Evolutionary conservation across 768 basidiomycete genomes (phyloP), one percentile per base, ranked within the genome.

Genomic region (Crassisporium funariophilum): DNA sequence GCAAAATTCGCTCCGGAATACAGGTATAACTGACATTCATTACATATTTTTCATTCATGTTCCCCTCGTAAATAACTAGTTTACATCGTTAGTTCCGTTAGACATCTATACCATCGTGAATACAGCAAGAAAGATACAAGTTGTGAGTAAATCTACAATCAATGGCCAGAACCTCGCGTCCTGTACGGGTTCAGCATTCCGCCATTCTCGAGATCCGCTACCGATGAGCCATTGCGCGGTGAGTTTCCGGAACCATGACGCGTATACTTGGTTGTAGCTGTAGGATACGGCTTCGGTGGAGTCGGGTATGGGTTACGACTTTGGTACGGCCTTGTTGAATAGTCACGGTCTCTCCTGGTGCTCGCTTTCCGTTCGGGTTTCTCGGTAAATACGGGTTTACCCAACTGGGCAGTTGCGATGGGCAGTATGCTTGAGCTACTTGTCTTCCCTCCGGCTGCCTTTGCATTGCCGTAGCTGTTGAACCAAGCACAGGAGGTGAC

Each of bases 401-500:
- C 57, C 50, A 58, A 54, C 37, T 57, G 46, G 9, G 48, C 50
- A 9, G 57, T 47, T 17, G 63, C 60, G n/a, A 68, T 59, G n/a
- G 70, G 73, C 24, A 75, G 61, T 22, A 75, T 61, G 47, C 68
- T 70, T 9, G 69, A 69, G 25, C 59, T 58, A 31, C 64, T 68
- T 33, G 67, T 69, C 51, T 70, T 71, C n/a, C 60, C 62, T 16
- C 64, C 56, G 20, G 66, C 63, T 34, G 55, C 68, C 47, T 75
- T 65, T n/a, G 59, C 40, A 40, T 59, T 69, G 29, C 76, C 74
- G 47, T 78, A 78, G 34, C 63, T 64, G 49, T 76, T 75, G 66
- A 88, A 87, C 87, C 86, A 88, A 42, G 84, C 80, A 62, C 81
- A 86, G 11, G 76, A 75, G 1, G 88, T 85, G 41, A 86, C 83